Evolutionary conservation across 257 asterid species (phyloP).

Genomic region (Ballota nigra): DNA sequence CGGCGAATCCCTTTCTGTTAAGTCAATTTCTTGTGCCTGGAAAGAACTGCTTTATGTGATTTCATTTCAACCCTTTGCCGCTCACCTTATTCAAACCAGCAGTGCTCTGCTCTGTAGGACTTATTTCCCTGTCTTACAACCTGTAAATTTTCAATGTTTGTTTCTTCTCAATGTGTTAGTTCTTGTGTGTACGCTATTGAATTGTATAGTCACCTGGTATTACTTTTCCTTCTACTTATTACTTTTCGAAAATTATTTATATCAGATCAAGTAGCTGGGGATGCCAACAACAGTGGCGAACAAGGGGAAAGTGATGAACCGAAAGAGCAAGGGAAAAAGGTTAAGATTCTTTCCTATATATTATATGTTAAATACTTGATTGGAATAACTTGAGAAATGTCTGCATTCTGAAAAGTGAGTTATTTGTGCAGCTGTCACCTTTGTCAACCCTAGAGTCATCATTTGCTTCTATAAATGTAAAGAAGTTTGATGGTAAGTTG

Average conservation of each 20-base stretch:
- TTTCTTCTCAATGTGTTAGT: neutral
- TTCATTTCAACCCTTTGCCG: too few species aligned
- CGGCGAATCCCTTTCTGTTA: neutral
- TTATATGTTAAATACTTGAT: slow-evolving; percentile 11
- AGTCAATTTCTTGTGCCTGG: neutral
- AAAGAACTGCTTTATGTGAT: neutral
- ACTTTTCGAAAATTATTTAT: neutral
- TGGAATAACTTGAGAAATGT: neutral
- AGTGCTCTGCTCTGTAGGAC: neutral
- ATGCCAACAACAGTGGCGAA: slow-evolving; percentile 35
- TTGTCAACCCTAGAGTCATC: slow-evolving; percentile 88
- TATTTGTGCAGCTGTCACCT: slow-evolving; percentile 77
- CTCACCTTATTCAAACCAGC: neutral
- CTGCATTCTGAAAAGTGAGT: slow-evolving; percentile 26
- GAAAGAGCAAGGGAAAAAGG: slow-evolving; percentile 79
- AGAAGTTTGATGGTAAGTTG: slow-evolving; percentile 90
- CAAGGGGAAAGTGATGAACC: slow-evolving; percentile 46
- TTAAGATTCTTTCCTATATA: slow-evolving; percentile 24
- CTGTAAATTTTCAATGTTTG: neutral
- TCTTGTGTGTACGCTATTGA: neutral
- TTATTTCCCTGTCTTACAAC: neutral
- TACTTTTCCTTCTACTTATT: slow-evolving; percentile 16
- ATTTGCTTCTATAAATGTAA: slow-evolving; percentile 72
- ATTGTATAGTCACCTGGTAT: neutral
- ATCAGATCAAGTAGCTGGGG: slow-evolving; percentile 51